Percentiles rank a stretch among this genome's conserved stretches.
Evolutionary conservation across 208 protist species (phyloP).

Genomic region (Wallacemonas rigidus): DNA sequence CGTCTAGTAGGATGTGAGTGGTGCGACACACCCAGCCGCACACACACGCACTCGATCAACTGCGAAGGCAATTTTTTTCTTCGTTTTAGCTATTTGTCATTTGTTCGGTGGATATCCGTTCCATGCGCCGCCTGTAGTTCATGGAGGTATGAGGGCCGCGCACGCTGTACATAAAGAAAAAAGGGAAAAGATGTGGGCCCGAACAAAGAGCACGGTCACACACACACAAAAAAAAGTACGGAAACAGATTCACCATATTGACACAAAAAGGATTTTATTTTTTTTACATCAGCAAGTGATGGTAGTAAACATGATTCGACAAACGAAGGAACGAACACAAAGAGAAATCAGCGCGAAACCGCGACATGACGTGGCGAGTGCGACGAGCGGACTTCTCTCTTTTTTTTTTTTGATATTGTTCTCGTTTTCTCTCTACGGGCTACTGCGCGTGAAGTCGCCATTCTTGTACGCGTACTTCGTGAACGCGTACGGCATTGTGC

Average conservation of each 20-base stretch:
- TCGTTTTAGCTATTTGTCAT: not conserved
- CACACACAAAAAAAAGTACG: not conserved
- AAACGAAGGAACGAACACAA: not conserved
- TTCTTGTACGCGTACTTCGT: constrained; percentile 68
- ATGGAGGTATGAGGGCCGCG: no score
- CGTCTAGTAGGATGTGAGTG: no score
- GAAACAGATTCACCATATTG: not conserved
- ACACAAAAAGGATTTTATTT: not conserved
- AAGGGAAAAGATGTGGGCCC: no score
- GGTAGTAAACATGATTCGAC: not conserved
- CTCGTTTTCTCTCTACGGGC: constrained; percentile 2
- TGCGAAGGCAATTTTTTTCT: not conserved
- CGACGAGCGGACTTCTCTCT: constrained; percentile 5
- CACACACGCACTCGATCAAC: not conserved
- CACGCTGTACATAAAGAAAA: no score
- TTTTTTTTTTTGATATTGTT: not conserved
- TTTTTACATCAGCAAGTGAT: no score
- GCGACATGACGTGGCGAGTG: constrained; percentile 21
- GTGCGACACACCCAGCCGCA: not conserved
- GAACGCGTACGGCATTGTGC: constrained; percentile 48
- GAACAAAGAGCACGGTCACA: no score
- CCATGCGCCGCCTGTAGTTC: no score
- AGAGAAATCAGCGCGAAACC: constrained; percentile 15
- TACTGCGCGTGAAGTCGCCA: constrained; percentile 30
- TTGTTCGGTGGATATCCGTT: no score